phyloP scores from a whole-genome alignment of 2,329 filamentous ascomycete genomes.

The Scolecobasidium constrictum region DNA sequence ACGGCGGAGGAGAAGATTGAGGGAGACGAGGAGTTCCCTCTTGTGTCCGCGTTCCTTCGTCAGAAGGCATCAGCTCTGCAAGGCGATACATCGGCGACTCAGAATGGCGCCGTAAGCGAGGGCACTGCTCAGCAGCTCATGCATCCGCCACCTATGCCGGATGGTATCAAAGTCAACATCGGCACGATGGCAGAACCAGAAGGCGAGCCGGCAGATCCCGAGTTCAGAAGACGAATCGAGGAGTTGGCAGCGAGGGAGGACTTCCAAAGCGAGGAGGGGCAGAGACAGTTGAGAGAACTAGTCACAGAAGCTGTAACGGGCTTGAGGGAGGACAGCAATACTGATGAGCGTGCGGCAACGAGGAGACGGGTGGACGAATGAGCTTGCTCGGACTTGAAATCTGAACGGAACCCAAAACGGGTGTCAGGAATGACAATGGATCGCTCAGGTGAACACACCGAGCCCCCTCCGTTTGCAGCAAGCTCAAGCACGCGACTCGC shows the following conservation, averaged over 20 bases:
- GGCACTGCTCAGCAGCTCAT: constrained; percentile 15
- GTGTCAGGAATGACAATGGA: too few species aligned
- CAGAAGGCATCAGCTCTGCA: constrained; percentile 14
- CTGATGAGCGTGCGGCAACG: neutral
- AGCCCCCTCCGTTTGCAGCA: too few species aligned
- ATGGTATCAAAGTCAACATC: constrained; percentile 67
- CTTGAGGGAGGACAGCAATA: constrained; percentile 42
- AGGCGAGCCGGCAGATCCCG: constrained; percentile 58
- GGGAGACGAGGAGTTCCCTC: constrained; percentile 65
- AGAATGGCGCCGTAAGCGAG: constrained; percentile 20
- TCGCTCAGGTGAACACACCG: too few species aligned
- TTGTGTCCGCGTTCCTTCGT: constrained; percentile 61
- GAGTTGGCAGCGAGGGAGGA: constrained; percentile 75
- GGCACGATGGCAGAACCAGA: constrained; percentile 59
- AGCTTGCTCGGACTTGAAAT: too few species aligned
- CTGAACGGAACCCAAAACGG: too few species aligned
- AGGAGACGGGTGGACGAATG: neutral
- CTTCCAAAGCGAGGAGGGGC: constrained; percentile 70
- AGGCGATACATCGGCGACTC: constrained; percentile 14
- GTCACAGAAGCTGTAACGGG: constrained; percentile 70
- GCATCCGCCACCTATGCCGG: constrained; percentile 54
- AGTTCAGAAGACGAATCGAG: constrained; percentile 78
- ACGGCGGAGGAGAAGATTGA: constrained; percentile 74
- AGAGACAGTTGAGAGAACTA: constrained; percentile 65
- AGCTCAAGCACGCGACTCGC: too few species aligned